Percentiles rank a stretch among this genome's conserved stretches.
Conservation (phyloP, 192 early-diverging fungal species). For the Linnemannia zychae region DNA sequence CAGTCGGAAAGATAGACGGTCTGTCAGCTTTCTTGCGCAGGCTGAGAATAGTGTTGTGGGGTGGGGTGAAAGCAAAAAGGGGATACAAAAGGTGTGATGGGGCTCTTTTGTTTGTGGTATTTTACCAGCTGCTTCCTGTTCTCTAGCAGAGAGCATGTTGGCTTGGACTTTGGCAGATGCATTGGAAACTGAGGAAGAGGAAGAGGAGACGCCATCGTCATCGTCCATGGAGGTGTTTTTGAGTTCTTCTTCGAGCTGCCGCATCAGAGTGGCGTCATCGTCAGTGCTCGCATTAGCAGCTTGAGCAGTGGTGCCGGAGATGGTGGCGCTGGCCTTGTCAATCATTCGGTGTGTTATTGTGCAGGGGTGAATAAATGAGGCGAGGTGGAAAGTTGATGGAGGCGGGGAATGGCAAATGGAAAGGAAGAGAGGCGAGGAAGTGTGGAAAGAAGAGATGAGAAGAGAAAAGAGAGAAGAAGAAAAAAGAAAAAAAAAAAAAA, state of each 20-base stretch:
- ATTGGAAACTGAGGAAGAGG: neutral
- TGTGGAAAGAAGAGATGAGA: neutral
- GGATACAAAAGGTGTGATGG: neutral
- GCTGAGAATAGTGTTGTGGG: neutral
- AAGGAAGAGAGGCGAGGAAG: neutral
- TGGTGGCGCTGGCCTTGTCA: neutral
- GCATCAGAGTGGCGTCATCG: slow-evolving; percentile 31
- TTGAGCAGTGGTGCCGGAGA: neutral
- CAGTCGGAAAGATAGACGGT: too few relatives aligned
- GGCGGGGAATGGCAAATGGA: neutral
- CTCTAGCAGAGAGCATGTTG: slow-evolving; percentile 43
- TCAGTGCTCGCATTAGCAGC: neutral
- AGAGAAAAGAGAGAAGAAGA: slow-evolving; percentile 1
- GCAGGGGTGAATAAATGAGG: neutral
- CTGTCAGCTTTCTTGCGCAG: too few relatives aligned
- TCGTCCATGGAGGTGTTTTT: slow-evolving; percentile 39
- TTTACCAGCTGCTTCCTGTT: slow-evolving; percentile 54
- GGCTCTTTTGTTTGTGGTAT: neutral
- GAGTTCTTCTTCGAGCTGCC: slow-evolving; percentile 35
- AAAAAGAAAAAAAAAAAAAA: neutral
- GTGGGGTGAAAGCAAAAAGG: neutral
- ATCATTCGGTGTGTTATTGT: neutral
- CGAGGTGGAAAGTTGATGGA: neutral
- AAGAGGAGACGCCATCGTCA: slow-evolving; percentile 15
- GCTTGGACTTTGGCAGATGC: slow-evolving; percentile 23